Evolutionary conservation across 2,329 filamentous ascomycete species (phyloP), one percentile per base, ranked within the genome.

Genomic region (Fusarium sp.): DNA sequence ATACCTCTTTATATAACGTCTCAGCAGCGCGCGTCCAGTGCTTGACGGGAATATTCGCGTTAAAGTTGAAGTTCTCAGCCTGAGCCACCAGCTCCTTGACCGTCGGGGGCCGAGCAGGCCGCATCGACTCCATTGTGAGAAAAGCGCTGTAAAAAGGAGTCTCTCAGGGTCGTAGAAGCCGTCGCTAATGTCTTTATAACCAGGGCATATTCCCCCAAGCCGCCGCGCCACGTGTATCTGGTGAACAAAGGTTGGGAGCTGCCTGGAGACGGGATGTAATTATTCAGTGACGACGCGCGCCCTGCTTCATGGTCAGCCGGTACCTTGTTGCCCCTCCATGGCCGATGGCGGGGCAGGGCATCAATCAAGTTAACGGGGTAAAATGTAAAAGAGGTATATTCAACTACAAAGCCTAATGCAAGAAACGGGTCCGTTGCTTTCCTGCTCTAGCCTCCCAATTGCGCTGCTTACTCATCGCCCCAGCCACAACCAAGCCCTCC

Each of bases 21-120:
- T 93, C 91, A 7, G 95, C 94, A 3, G 95, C 94, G 38, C 95
- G 90, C 31, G 95, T 85, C 94, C 95, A 98, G 81, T 93, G 91
- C 74, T 92, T 93, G 66, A 98, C 87, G 4, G 93, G 90, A 62
- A 98, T 93, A 35, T 89, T 88, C 2, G 89, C 88, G 81, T 95
- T 94, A 85, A 95, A 98, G 66, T 93, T 91, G 81, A 97, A 98
- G 74, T 93, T 90, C 73, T 92, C 88, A 4, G 96, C 97, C 76
- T 92, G 91, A 33, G 89, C 87, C 13, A 92, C 90, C 69, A 98
- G 93, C 80, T 97, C 93, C 78, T 92, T 92, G 66, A 97, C 89
- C 74, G 88, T 95, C 83, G 81, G 84, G 45, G 95, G 95, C 79
- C 85, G 84, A 60, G 81, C 82, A 8, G 81, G 83, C 77, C 82